phyloP scores from a whole-genome alignment of 116 monocot species.

The Cymodocea nodosa region DNA sequence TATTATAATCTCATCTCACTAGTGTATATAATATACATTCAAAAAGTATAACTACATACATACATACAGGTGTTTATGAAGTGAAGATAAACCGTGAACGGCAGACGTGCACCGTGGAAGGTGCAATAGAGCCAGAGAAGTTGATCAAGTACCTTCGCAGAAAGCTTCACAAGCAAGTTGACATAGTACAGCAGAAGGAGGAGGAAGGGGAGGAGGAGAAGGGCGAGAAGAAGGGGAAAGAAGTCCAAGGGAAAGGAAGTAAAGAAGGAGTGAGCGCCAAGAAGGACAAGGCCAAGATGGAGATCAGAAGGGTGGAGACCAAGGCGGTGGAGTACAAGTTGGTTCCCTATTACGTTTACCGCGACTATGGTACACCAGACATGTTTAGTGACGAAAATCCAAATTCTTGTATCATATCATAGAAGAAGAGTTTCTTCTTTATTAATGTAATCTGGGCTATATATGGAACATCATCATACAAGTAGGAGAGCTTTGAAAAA shows the following conservation, averaged over 20 bases:
- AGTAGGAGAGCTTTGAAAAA: too few species aligned
- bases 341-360: not conserved
- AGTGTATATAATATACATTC: too few species aligned
- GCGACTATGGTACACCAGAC: not conserved
- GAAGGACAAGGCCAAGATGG: not conserved
- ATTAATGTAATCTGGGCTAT: too few species aligned
- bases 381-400: constrained; percentile 7
- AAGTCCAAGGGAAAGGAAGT: too few species aligned
- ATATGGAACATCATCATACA: too few species aligned
- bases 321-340: not conserved
- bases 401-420: constrained; percentile 11
- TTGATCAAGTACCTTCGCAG: constrained; percentile 40
- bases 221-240: not conserved
- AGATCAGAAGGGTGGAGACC: not conserved
- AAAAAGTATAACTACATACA: too few species aligned
- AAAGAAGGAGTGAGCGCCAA: not conserved
- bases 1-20: too few species aligned
- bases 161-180: constrained; percentile 36
- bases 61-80: constrained; percentile 41
- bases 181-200: constrained; percentile 25
- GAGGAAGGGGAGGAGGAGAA: constrained; percentile 13
- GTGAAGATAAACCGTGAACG: constrained; percentile 36
- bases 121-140: constrained; percentile 37
- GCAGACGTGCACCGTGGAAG: constrained; percentile 41
- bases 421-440: too few species aligned